Base-by-base conservation (phyloP, 441 rosid genomes). In the Croton setiger region DNA sequence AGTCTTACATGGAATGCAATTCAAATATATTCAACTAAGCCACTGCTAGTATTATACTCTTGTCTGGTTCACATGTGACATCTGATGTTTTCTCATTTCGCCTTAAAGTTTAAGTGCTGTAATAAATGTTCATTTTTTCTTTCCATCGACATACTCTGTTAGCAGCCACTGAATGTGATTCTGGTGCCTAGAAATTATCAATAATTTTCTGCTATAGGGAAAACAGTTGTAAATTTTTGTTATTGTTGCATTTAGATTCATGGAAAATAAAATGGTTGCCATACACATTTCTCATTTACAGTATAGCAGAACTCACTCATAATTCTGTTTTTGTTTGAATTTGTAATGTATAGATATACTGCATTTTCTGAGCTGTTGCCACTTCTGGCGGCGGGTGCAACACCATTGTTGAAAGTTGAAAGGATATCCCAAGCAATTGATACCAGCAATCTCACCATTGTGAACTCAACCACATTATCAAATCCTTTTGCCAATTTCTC, bases 361-460 rank as follows among this genome's bases (percentile, higher is more conserved):
- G 96, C 97, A 37, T 90, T 81, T 79, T 94, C 99, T 5, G 97
- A 94, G 91, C 74, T 94, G 76, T 75, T 94, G 83, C 97, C 99
- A 5, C 89, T 94, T 45, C 80, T 94, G 63, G 97, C 97, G 18
- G 83, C 71, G 6, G 90, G 94, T 44, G 57, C 88, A 17, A 81
- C 82, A 58, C 97, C 99, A 7, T 79, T 94, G 31, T 58, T 94
- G 75, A 94, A 92, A 79, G 84, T 92, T 61, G 82, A 90, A 73
- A 85, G 73, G 62, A 94, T 94, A 67, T 72, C 70, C 57, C 99
- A 91, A 77, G 64, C 79, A 18, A 85, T 94, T 44, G 85, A 91
- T 71, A 60, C 87, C 20, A 71, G 78, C 75, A 86, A 57, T 70
- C 85, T 81, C 63, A 60, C 82, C 47, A 82, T 94, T 63, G 89